Evolutionary conservation across 805 yeast species (phyloP).

Genomic region (Sugiyamaella chiloensis): DNA sequence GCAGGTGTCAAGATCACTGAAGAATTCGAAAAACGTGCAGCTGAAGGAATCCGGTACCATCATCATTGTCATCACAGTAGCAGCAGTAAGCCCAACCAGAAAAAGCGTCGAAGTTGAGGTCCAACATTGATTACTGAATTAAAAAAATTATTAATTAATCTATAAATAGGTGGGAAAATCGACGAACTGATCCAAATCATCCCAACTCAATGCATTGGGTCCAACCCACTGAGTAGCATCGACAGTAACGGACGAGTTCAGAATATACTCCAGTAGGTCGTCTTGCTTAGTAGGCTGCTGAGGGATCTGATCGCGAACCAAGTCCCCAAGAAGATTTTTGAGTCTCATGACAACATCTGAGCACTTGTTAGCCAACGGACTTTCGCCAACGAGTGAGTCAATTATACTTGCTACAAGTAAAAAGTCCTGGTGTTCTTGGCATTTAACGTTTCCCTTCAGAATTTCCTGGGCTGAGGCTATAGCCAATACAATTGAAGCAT

Average conservation of each 20-base stretch:
- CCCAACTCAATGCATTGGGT: slow-evolving; percentile 9
- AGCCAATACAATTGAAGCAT: slow-evolving; percentile 15
- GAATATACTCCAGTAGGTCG: slow-evolving; percentile 4
- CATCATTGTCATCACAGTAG: not conserved
- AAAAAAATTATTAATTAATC: no score
- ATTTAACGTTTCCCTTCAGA: not conserved
- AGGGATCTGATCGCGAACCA: not conserved
- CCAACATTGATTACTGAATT: no score
- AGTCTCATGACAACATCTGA: not conserved
- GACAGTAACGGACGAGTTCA: slow-evolving; percentile 8
- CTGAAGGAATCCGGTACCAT: not conserved
- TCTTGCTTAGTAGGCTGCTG: not conserved
- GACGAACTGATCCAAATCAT: slow-evolving; percentile 1
- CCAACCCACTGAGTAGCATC: slow-evolving; percentile 13
- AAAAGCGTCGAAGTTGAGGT: no score
- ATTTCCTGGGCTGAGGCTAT: slow-evolving; percentile 11
- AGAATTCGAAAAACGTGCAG: not conserved
- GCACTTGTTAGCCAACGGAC: slow-evolving; percentile 8
- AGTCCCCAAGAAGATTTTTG: not conserved
- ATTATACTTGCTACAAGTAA: not conserved
- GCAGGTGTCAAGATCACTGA: not conserved
- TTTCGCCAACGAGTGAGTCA: not conserved
- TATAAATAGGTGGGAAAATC: not conserved
- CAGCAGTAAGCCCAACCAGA: no score
- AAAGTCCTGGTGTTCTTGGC: not conserved